These are phyloP conservation scores for Neurospora sp. DNA, from an alignment of 495 filamentous ascomycete species.

Conservation along the genomic window DNA sequence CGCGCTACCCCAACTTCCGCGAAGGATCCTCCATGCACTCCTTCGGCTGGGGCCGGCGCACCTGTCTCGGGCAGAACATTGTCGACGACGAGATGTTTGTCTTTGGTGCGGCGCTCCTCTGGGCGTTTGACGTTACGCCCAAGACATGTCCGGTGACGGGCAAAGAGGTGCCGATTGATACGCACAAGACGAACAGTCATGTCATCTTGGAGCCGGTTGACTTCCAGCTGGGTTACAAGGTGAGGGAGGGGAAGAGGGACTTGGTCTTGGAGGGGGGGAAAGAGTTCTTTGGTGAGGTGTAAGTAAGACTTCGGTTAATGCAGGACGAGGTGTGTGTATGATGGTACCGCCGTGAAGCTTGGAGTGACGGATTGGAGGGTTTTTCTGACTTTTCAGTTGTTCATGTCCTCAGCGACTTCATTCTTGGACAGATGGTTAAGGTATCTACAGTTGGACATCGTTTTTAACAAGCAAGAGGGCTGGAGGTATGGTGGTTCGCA, in stretches of 20 bases:
- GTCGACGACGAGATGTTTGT: slow-evolving; percentile 48
- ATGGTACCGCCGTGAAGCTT: background rate
- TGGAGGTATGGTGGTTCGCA: background rate
- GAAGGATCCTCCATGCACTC: slow-evolving; percentile 39
- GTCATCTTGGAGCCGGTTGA: slow-evolving; percentile 38
- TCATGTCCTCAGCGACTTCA: background rate
- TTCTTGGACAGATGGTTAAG: background rate
- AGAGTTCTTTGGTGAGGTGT: slow-evolving; percentile 20
- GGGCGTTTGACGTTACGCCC: slow-evolving; percentile 38
- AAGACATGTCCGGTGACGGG: slow-evolving; percentile 33
- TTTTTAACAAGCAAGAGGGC: background rate
- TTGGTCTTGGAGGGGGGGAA: slow-evolving; percentile 28
- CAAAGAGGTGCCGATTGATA: slow-evolving; percentile 35
- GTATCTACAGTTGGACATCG: background rate
- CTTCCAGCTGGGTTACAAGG: slow-evolving; percentile 31
- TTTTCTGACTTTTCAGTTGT: background rate
- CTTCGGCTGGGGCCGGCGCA: slow-evolving; percentile 55
- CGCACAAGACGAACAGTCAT: slow-evolving; percentile 38
- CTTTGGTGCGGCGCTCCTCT: slow-evolving; percentile 38
- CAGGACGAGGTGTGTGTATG: background rate
- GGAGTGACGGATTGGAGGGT: background rate
- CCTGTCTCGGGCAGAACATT: slow-evolving; percentile 53
- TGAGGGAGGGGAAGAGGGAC: slow-evolving; percentile 21
- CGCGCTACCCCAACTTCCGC: slow-evolving; percentile 42
- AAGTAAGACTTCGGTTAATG: background rate